phyloP scores from a whole-genome alignment of 176 grass and related monocot species.

The Sorghum bicolor region Sorghum_bicolor_NCBIv3 NC_012872.2:3880001-3880500 shows the following conservation, averaged over 20 bases:
- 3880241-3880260: not conserved
- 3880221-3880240: not conserved
- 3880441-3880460: conserved; percentile 79
- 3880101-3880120: conserved; percentile 73
- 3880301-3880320: conserved; percentile 48
- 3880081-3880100: conserved; percentile 14
- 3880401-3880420: conserved; percentile 50
- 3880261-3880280: conserved; percentile 58
- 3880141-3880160: conserved; percentile 88
- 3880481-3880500: not conserved
- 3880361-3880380: conserved; percentile 71
- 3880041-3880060: conserved; percentile 31
- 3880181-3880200: not conserved
- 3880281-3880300: conserved; percentile 75
- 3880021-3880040: conserved; percentile 89
- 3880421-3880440: conserved; percentile 70
- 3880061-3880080: not conserved
- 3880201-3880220: not conserved
- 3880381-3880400: conserved; percentile 64
- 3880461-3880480: conserved; percentile 84
- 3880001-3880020: conserved; percentile 91
- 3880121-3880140: conserved; percentile 61
- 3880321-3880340: conserved; percentile 58
- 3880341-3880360: conserved; percentile 68
- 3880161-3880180: conserved; percentile 24